phyloP scores from a whole-genome alignment of 129 eudicot genomes.

The Centella asiatica region DNA sequence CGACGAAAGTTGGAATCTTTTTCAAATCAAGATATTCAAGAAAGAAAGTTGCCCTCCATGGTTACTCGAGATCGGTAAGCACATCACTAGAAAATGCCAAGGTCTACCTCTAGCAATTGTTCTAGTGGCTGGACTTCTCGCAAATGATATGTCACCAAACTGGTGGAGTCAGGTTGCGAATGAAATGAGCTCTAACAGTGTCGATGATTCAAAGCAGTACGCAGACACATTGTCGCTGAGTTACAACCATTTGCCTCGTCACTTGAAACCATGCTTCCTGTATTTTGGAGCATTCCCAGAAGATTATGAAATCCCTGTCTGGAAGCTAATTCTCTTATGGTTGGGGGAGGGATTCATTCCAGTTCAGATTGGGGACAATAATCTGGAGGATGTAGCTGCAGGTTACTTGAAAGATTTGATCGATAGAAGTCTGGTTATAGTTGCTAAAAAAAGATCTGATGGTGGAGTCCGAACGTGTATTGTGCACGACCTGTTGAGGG shows the following conservation, averaged over 20 bases:
- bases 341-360: conserved; percentile 27
- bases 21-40: conserved; percentile 8
- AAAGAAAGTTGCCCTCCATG: conserved; percentile 4
- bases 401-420: conserved; percentile 12
- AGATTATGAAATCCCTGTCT: too few species aligned
- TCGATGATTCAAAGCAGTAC: not conserved
- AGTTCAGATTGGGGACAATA: not conserved
- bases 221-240: conserved; percentile 14
- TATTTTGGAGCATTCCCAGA: conserved; percentile 22
- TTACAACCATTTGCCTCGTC: conserved; percentile 16
- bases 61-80: not conserved
- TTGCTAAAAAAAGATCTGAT: not conserved
- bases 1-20: conserved; percentile 9
- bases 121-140: conserved; percentile 11
- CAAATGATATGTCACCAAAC: conserved; percentile 4
- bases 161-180: conserved; percentile 1
- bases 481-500: not conserved
- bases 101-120: conserved; percentile 25
- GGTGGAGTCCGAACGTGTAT: not conserved
- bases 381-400: conserved; percentile 15
- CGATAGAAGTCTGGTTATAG: conserved; percentile 15
- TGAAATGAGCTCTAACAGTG: not conserved
- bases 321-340: conserved; percentile 17
- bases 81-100: conserved; percentile 12
- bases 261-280: conserved; percentile 19